A percentile compares a stretch with the other conserved stretches of the same genome.
These are phyloP conservation scores for Heritiera littoralis DNA, from an alignment of 345 rosid species.

Conservation along the genomic window DNA sequence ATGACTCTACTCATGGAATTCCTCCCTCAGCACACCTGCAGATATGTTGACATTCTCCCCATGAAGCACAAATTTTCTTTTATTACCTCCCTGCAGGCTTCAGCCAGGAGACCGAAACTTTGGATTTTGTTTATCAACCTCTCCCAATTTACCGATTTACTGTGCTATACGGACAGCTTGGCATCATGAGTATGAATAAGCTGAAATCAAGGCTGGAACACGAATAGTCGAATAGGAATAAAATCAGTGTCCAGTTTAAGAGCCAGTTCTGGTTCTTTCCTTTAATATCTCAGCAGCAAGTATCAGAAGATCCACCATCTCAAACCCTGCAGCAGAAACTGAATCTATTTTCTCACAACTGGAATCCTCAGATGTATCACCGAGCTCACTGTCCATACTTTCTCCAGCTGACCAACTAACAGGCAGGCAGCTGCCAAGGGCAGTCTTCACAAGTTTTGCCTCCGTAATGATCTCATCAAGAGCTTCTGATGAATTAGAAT, in stretches of 20 bases:
- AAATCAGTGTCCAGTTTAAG: background rate
- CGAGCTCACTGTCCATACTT: conserved; percentile 16
- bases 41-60: background rate
- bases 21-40: background rate
- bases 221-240: background rate
- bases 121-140: background rate
- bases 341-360: conserved; percentile 58
- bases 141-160: background rate
- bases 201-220: background rate
- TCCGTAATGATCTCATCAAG: conserved; percentile 61
- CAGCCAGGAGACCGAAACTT: background rate
- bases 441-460: conserved; percentile 84
- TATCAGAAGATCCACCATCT: conserved; percentile 94
- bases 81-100: background rate
- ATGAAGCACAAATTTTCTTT: background rate
- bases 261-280: conserved; percentile 23
- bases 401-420: conserved; percentile 87
- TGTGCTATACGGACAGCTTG: background rate
- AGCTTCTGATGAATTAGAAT: conserved; percentile 36
- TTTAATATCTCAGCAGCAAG: conserved; percentile 70
- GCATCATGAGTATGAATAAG: background rate
- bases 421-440: conserved; percentile 84
- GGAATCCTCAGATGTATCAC: conserved; percentile 30
- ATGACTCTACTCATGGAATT: background rate
- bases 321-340: conserved; percentile 89